Base-by-base conservation (phyloP, 192 early-diverging fungal genomes). In the Physocladia obscura region DNA sequence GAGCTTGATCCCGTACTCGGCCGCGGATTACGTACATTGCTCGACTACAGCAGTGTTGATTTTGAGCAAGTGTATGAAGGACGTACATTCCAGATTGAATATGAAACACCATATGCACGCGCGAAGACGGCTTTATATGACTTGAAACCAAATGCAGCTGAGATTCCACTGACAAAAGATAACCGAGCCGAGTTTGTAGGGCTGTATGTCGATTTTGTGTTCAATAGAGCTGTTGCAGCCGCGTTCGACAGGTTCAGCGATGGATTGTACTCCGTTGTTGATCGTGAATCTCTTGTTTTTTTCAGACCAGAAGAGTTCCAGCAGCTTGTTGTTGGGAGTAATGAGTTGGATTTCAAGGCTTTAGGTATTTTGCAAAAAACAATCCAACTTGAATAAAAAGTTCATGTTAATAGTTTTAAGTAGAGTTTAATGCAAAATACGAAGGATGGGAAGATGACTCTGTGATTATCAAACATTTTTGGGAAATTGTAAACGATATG, bases 301-400 rank as follows among this genome's bases (percentile, higher is more conserved):
- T 94, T 94, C 78, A 77, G 92, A 57, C 89, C 94, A 1, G 91
- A 94, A 62, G 95, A 97, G 77, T 79, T 97, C 6, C 92, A 95
- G 74, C 86, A 92, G 60, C 74, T 95, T 4, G 89, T 97, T 4
- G 92, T 94, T 50, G 95, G 95, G 26, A 88, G 90, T 52, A 84
- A 89, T 4, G 85, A 91, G 52, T 76, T 97, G 36, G 93, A 96
- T 69, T 93, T 97, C 76, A 74, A 82, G 27, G 93, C 86, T 0
- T 64, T 73, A 30, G 69, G 69, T 70, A 21, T 44, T 44, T 44
- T 44, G 40, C n/a, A 13, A 44, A 8, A 8, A 44, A 8, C 40
- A 44, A 44, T 13, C 8, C 40, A 13, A 13, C 40, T 13, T 44
- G 40, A n/a, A 13, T 22, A 54, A 54, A 54, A 54, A 54, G 24